phyloP scores from a whole-genome alignment of 169 alveolate species.

The Babesia caballi region DNA sequence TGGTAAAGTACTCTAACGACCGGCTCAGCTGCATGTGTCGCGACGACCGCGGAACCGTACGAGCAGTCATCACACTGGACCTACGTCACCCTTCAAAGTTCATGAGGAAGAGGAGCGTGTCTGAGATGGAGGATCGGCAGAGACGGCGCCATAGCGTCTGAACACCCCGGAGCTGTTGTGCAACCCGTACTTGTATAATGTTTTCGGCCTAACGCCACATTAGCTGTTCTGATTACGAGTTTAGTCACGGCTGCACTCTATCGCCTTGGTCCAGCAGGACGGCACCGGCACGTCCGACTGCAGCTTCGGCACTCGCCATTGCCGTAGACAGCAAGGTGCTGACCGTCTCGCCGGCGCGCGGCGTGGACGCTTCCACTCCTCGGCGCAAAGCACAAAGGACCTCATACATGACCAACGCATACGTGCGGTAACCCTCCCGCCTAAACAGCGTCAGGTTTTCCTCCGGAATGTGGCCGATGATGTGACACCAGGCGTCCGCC shows the following conservation, averaged over 20 bases:
- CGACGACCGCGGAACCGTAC: neutral
- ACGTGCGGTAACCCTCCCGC: constrained; percentile 1
- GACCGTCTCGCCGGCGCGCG: neutral
- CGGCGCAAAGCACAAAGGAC: neutral
- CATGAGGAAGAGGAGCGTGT: no score
- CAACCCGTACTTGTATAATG: no score
- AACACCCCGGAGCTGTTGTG: no score
- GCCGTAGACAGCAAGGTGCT: neutral
- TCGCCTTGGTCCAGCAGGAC: neutral
- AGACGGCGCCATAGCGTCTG: no score
- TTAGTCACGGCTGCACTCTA: no score
- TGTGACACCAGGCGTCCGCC: constrained; percentile 13
- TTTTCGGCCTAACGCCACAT: no score
- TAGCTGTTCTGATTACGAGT: no score
- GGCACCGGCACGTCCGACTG: neutral
- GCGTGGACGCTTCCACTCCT: no score
- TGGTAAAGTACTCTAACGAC: neutral
- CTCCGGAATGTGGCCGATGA: neutral
- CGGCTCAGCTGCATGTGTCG: neutral
- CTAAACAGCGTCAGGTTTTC: neutral
- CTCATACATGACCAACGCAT: neutral
- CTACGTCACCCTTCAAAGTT: neutral
- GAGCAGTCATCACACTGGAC: constrained; percentile 7
- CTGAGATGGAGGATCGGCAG: no score
- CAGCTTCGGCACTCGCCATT: neutral